Evolutionary conservation across 2,329 filamentous ascomycete genomes (phyloP).

Genomic region (Graphiopsis chlorocephala): DNA sequence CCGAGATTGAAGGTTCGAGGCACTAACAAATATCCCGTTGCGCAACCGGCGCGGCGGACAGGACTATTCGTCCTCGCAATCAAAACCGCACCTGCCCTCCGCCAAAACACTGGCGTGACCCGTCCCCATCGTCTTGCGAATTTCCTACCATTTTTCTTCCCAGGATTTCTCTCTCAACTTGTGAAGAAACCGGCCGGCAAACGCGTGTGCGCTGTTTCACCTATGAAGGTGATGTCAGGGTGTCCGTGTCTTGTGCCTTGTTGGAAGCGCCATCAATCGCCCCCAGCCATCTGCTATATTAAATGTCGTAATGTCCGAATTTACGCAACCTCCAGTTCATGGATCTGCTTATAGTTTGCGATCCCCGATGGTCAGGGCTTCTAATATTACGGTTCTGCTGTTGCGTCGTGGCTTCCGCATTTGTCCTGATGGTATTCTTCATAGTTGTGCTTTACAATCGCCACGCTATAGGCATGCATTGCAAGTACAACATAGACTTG

Average conservation of each 20-base stretch:
- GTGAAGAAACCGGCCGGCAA: not conserved
- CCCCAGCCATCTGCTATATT: not conserved
- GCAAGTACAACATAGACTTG: not conserved
- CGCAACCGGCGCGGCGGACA: not conserved
- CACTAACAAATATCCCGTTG: constrained; percentile 6
- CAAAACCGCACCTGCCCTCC: constrained; percentile 2
- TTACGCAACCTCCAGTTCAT: not conserved
- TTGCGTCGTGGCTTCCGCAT: not conserved
- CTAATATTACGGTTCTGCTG: not conserved
- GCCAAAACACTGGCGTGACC: constrained; percentile 5
- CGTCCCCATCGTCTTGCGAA: not conserved
- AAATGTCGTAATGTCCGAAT: not conserved
- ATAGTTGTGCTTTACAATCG: not conserved
- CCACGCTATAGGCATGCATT: not conserved
- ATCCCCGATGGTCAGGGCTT: constrained; percentile 1
- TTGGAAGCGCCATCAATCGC: not conserved
- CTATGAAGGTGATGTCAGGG: constrained; percentile 8
- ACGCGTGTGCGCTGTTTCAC: constrained; percentile 6
- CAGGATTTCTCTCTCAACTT: not conserved
- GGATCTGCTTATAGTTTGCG: not conserved
- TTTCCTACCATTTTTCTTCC: not conserved
- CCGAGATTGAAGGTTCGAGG: constrained; percentile 15
- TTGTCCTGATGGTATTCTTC: not conserved
- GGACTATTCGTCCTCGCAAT: constrained; percentile 8
- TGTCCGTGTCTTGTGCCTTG: not conserved